phyloP scores from a whole-genome alignment of 768 basidiomycete species.

The Gymnopilus junonius region DNA sequence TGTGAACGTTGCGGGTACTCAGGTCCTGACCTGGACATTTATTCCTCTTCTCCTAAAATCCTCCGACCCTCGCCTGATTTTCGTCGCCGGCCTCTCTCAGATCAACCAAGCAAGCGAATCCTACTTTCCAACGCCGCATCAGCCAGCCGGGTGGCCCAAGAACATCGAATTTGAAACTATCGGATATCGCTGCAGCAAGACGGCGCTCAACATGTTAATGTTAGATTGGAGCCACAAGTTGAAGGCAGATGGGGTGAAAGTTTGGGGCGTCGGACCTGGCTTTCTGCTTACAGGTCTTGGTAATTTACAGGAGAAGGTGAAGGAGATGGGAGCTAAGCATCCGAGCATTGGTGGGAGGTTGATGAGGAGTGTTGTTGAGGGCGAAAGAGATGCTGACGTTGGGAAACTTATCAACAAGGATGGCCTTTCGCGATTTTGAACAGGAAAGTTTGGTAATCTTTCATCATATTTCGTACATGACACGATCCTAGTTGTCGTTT shows the following conservation, averaged over 20 bases:
- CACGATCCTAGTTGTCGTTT: too few species aligned
- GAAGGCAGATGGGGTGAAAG: conserved; percentile 3
- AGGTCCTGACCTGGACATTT: conserved; percentile 1
- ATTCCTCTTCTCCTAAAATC: neutral
- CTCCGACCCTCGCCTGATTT: neutral
- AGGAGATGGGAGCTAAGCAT: neutral
- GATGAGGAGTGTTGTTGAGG: neutral
- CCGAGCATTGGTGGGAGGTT: neutral
- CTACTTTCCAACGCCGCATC: conserved; percentile 1
- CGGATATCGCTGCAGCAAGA: conserved; percentile 1
- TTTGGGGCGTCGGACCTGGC: neutral
- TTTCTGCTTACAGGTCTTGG: neutral
- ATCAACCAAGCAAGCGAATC: neutral
- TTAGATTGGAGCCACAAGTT: conserved; percentile 5
- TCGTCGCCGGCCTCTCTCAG: neutral
- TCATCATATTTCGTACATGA: too few species aligned
- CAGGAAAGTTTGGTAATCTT: too few species aligned
- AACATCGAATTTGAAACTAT: conserved; percentile 1
- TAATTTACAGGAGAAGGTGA: neutral
- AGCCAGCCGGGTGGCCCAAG: conserved; percentile 1
- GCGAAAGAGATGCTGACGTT: neutral
- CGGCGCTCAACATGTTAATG: neutral
- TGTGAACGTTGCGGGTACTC: neutral
- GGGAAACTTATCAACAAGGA: conserved; percentile 1
- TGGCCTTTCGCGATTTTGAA: neutral